phyloP scores from a whole-genome alignment of 805 yeast genomes.

The Metschnikowia corniflorae region DNA sequence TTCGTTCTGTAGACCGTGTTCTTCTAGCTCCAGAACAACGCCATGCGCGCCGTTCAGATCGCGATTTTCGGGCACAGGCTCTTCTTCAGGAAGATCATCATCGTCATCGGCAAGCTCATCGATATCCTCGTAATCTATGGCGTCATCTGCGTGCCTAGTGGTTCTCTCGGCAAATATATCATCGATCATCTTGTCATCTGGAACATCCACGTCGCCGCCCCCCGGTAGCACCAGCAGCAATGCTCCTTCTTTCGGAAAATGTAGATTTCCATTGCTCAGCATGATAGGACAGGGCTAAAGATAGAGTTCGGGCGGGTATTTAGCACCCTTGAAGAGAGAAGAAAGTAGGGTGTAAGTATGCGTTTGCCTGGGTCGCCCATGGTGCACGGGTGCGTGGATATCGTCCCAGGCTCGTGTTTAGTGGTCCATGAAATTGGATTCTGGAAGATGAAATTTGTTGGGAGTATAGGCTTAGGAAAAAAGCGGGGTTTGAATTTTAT shows the following conservation, averaged over 20 bases:
- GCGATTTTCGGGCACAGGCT: constrained; percentile 4
- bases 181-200: constrained; percentile 37
- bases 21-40: constrained; percentile 14
- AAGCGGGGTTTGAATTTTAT: too few relatives aligned
- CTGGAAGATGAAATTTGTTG: too few relatives aligned
- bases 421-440: too few relatives aligned
- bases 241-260: background rate
- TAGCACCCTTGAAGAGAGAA: too few relatives aligned
- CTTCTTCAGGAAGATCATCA: constrained; percentile 15
- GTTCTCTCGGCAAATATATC: constrained; percentile 33
- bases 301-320: too few relatives aligned
- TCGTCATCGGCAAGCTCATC: constrained; percentile 95
- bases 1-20: constrained; percentile 24
- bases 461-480: too few relatives aligned
- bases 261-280: constrained; percentile 4
- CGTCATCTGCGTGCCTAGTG: constrained; percentile 82
- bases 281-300: background rate
- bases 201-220: constrained; percentile 23
- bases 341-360: background rate
- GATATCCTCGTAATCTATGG: constrained; percentile 90
- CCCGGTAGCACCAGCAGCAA: constrained; percentile 10
- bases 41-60: constrained; percentile 1
- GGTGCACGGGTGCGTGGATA: constrained; percentile 6
- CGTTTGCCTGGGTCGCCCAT: background rate
- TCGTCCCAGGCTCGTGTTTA: too few relatives aligned